A percentile compares a stretch with the other conserved stretches of the same genome.
phyloP scores from a whole-genome alignment of 345 rosid species.

The Diplotaxis tenuifolia region DNA sequence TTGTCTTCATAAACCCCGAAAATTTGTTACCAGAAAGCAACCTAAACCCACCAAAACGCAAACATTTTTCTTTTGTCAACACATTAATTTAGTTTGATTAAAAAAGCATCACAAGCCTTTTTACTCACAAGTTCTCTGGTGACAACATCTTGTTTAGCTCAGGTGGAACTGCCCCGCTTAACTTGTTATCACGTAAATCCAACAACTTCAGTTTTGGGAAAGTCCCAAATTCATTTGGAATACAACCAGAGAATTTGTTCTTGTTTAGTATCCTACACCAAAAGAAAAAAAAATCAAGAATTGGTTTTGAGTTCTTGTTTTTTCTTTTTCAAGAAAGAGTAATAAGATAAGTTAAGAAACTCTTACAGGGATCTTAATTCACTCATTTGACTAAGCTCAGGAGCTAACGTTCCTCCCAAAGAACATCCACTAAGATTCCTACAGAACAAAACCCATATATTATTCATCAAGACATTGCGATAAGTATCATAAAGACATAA shows the following conservation, averaged over 20 bases:
- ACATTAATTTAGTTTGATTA: neutral
- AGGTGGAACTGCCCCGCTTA: constrained; percentile 64
- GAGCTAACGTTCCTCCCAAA: constrained; percentile 68
- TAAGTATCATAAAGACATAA: neutral
- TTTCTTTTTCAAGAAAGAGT: constrained; percentile 9
- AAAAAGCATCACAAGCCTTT: too few relatives aligned
- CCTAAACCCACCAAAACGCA: constrained; percentile 20
- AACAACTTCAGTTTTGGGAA: constrained; percentile 55
- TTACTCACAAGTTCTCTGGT: constrained; percentile 68
- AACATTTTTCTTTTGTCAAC: neutral
- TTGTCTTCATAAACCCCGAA: constrained; percentile 47
- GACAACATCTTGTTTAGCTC: constrained; percentile 48
- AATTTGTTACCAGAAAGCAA: constrained; percentile 44
- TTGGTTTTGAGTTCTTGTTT: neutral
- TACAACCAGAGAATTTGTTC: constrained; percentile 59
- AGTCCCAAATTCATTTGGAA: constrained; percentile 66
- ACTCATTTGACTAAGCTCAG: constrained; percentile 67
- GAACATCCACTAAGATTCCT: constrained; percentile 67
- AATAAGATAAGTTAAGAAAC: neutral
- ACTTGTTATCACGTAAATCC: constrained; percentile 70
- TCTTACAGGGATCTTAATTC: constrained; percentile 74
- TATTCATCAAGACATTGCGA: neutral
- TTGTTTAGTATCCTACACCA: constrained; percentile 49
- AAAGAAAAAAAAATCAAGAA: constrained; percentile 1
- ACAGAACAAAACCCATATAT: neutral